Evolutionary conservation across 192 early-diverging fungal species (phyloP), one percentile per base, ranked within the genome.

Genomic region (Lunasporangiospora selenospora): DNA sequence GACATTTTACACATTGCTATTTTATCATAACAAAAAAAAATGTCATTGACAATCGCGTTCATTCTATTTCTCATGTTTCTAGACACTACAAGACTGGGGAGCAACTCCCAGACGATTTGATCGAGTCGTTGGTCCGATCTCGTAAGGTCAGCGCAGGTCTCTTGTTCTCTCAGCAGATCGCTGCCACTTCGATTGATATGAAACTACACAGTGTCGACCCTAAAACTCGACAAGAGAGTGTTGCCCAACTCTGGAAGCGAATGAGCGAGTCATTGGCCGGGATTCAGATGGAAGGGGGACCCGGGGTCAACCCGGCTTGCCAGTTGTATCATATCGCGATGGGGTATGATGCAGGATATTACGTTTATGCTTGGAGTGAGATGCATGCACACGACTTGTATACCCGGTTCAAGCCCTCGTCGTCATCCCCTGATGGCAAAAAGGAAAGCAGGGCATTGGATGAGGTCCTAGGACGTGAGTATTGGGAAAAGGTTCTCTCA

Each of bases 301-400:
- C 42, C 8, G 40, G 10, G 1, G 45, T 38, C 9, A 73, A 73
- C 38, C 69, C 69, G 0, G 59, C 69, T 0, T 62, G 60, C 47
- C 69, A 73, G 21, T 50, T 73, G 19, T 73, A 73, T 16, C 69
- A 73, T 58, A 73, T 73, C 19, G 60, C 59, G 3, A 73, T 62
- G 54, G 69, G 69, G 7, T 73, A 73, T 26, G 69, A 76, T 42
- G 64, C 58, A 15, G 60, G 81, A 3, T 92, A 92, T 62, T 93
- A 91, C 56, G 90, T 91, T 2, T 93, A 93, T 54, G 65, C 91
- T 55, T 94, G 87, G 85, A 85, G 87, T 8, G 81, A 90, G 79
- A 90, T 92, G 46, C 93, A 87, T 62, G 87, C 88, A 5, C 88
- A 88, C 30, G 93, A 95, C 78, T 90, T 95, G 84, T 95, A 83